Base-by-base conservation (phyloP, 768 basidiomycete genomes). In the Suillus discolor region DNA sequence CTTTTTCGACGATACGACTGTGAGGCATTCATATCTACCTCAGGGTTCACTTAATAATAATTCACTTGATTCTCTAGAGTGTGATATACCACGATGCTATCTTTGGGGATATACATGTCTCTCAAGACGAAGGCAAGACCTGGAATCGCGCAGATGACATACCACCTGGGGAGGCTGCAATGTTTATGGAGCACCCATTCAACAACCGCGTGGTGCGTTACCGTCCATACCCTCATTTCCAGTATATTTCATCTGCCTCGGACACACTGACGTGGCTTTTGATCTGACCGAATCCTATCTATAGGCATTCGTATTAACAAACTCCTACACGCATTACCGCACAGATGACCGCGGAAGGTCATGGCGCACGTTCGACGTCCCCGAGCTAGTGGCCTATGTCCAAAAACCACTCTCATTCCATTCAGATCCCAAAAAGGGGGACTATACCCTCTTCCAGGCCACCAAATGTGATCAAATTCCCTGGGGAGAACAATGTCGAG, bases 1-100 rank as follows among this genome's bases (percentile, higher is more conserved):
- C 80, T 98, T 95, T 83, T 97, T 99, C 79, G 93, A 98, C 68
- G 97, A 97, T 79, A 90, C 93, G 8, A 78, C 89, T 38, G 96
- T 96, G 70, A 70, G 90, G 16, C 41, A 60, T 81, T 31, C n/a
- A 23, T 53, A n/a, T 59, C n/a, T 28, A 36, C 38, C 49, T 66
- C 41, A 39, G 65, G 39, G 34, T 23, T n/a, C 38, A 28, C 36
- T 39, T 59, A 23, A 53, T 25, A 23, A 53, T 23, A 2, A 65
- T 57, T 13, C 57, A 3, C 2, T 0, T 49, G 64, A 61, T 16
- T 16, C 16, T 62, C 0, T 74, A 91, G 89, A 80, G 78, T 28
- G 91, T 89, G n/a, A 80, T 97, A 57, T 95, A 92, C 71, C 93
- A 95, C 72, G 96, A 98, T 77, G 75, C 86, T 3, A 69, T 85